A percentile compares a stretch with the other conserved stretches of the same genome.
Evolutionary conservation across 1,284 basidiomycete species (phyloP).

Genomic region (Boletellus deceptivus): DNA sequence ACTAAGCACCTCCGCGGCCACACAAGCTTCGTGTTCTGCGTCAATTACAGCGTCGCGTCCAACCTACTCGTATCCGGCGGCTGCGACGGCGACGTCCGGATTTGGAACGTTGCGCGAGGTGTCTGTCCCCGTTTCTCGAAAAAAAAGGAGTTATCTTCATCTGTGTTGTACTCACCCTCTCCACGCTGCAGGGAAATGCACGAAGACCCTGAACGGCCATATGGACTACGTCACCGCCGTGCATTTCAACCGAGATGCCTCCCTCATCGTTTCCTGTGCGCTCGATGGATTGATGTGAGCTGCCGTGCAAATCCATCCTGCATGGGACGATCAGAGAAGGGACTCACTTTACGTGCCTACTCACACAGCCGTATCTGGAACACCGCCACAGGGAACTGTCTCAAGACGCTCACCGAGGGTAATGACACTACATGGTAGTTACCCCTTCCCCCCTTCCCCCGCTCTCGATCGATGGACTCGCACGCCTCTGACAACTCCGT

Average conservation of each 20-base stretch:
- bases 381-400: conserved; percentile 86
- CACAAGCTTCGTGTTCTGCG: conserved; percentile 86
- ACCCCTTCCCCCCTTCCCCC: not conserved
- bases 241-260: conserved; percentile 91
- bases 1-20: conserved; percentile 76
- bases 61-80: conserved; percentile 90
- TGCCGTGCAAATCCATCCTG: conserved; percentile 38
- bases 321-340: not conserved
- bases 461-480: too few relatives aligned
- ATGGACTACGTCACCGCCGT: conserved; percentile 93
- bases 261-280: conserved; percentile 86
- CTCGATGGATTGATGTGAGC: conserved; percentile 93
- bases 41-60: conserved; percentile 86
- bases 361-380: conserved; percentile 88
- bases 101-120: conserved; percentile 90
- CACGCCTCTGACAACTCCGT: not conserved
- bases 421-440: conserved; percentile 81
- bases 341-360: not conserved
- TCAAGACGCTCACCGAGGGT: conserved; percentile 93
- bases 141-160: not conserved
- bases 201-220: conserved; percentile 87
- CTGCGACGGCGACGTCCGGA: conserved; percentile 88
- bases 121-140: not conserved
- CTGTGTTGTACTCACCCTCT: not conserved
- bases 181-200: conserved; percentile 62